Conservation (phyloP, 441 rosid species). For the Capsella rubella region DNA sequence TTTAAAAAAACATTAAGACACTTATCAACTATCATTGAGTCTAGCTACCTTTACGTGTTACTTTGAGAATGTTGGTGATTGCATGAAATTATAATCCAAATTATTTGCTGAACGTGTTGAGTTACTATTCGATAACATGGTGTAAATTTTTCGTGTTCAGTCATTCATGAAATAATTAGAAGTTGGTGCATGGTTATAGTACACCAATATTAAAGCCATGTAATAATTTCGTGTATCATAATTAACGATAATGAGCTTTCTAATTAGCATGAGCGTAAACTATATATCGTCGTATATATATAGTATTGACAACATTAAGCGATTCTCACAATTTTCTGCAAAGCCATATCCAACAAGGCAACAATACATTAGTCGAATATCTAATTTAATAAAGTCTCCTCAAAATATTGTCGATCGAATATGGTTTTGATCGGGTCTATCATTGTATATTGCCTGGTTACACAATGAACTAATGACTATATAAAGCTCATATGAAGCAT, state of each 20-base stretch:
- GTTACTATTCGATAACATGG: slow-evolving; percentile 31
- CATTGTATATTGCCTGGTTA: not conserved
- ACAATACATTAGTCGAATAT: not conserved
- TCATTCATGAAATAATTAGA: slow-evolving; percentile 27
- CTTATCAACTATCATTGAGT: slow-evolving; percentile 6
- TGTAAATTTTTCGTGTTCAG: slow-evolving; percentile 1
- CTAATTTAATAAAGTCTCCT: not conserved
- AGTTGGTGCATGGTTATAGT: slow-evolving; percentile 20
- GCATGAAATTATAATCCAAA: slow-evolving; percentile 10
- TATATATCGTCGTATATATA: not conserved
- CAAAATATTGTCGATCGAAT: not conserved
- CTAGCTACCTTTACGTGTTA: slow-evolving; percentile 5
- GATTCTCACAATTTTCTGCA: not conserved
- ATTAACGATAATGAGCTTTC: slow-evolving; percentile 12
- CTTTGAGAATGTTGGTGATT: not conserved
- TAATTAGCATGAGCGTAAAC: slow-evolving; percentile 8
- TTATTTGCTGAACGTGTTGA: slow-evolving; percentile 37
- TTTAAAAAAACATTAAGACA: not conserved
- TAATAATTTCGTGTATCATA: slow-evolving; percentile 4
- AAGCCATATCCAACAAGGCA: too few species aligned
- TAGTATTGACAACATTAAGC: not conserved
- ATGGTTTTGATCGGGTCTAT: not conserved
- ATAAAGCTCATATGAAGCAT: slow-evolving; percentile 19
- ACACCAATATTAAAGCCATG: slow-evolving; percentile 29
- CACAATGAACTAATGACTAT: not conserved